phyloP scores from a whole-genome alignment of 768 basidiomycete genomes.

The Panus rudis region DNA sequence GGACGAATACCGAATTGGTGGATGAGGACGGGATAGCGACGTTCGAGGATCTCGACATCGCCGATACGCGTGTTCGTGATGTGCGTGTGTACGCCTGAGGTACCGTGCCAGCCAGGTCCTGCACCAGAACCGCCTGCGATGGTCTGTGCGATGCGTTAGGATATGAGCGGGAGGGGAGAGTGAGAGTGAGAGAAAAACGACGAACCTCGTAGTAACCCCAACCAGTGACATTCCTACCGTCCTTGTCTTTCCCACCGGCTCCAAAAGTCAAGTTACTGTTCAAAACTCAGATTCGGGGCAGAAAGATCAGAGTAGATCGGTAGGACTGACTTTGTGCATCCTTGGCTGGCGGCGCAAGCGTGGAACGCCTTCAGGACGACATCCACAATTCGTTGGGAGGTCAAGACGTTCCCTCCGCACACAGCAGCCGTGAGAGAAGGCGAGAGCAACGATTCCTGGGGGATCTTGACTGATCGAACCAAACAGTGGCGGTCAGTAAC shows the following conservation, averaged over 20 bases:
- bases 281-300: not conserved
- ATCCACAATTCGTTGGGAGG: conserved; percentile 90
- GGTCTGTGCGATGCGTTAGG: conserved; percentile 45
- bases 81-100: conserved; percentile 89
- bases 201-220: conserved; percentile 75
- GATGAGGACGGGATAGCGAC: conserved; percentile 87
- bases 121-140: conserved; percentile 94
- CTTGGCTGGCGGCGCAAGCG: conserved; percentile 88
- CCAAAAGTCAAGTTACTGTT: conserved; percentile 84
- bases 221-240: conserved; percentile 66
- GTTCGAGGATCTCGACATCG: conserved; percentile 89
- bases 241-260: conserved; percentile 72
- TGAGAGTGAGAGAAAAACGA: conserved; percentile 5
- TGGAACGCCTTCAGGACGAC: conserved; percentile 90
- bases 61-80: conserved; percentile 92
- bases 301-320: not conserved
- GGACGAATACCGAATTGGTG: conserved; percentile 74
- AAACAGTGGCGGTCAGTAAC: conserved; percentile 6
- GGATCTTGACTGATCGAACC: conserved; percentile 57
- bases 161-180: conserved; percentile 4
- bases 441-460: conserved; percentile 67
- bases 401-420: conserved; percentile 88
- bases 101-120: conserved; percentile 84
- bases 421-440: conserved; percentile 87
- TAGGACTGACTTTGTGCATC: conserved; percentile 75